These are phyloP conservation scores for Neurospora tetraspora DNA, from an alignment of 495 filamentous ascomycete species.

Conservation along the genomic window DNA sequence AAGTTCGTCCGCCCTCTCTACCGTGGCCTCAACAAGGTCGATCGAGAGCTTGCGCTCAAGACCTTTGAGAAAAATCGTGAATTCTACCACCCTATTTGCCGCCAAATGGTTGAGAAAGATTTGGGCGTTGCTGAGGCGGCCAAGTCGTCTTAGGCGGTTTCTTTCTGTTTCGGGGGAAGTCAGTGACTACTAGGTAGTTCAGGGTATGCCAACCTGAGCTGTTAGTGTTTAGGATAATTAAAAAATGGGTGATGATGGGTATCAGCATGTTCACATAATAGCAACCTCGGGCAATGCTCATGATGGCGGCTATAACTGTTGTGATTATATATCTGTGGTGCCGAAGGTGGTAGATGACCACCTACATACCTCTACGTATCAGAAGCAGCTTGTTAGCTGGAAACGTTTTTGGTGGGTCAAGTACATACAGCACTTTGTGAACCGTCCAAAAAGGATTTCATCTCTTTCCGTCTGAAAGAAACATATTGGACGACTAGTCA, in stretches of 20 bases:
- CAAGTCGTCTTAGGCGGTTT: neutral
- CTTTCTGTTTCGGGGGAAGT: neutral
- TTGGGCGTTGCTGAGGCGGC: constrained; percentile 32
- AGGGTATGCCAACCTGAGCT: neutral
- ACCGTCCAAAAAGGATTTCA: neutral
- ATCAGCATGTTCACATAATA: neutral
- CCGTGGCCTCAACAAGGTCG: constrained; percentile 58
- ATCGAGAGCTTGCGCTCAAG: constrained; percentile 61
- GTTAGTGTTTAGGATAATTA: neutral
- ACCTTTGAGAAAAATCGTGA: constrained; percentile 80
- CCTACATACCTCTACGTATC: neutral
- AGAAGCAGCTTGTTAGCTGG: neutral
- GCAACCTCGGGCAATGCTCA: neutral
- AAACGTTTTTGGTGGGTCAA: neutral
- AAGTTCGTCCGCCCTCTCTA: constrained; percentile 90
- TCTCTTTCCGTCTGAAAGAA: neutral
- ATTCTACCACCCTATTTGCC: constrained; percentile 95
- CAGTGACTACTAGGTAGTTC: neutral
- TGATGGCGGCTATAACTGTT: neutral
- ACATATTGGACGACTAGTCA: too few relatives aligned
- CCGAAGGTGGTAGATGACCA: too few relatives aligned
- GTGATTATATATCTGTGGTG: too few relatives aligned
- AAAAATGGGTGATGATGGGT: neutral
- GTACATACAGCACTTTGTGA: neutral
- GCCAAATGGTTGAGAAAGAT: constrained; percentile 75